Conservation (phyloP, 306 rosid species). For the Citrullus mucosospermus region DNA sequence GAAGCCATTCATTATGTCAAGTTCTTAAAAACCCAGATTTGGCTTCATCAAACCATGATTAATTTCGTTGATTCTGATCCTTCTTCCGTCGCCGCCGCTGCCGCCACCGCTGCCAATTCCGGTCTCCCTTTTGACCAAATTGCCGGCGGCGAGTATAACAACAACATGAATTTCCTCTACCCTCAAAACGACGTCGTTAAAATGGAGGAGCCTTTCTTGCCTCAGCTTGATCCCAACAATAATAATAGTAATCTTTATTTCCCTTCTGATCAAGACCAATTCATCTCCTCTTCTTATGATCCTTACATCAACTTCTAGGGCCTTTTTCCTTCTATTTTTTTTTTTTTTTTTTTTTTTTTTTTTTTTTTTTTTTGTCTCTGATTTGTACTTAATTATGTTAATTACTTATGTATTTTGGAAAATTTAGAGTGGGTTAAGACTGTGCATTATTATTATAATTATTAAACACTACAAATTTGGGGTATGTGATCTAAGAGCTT, state of each 20-base stretch:
- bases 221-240: background rate
- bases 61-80: constrained; percentile 14
- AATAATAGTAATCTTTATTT: background rate
- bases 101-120: background rate
- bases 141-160: background rate
- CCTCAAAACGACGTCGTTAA: background rate
- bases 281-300: constrained; percentile 5
- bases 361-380: background rate
- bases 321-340: background rate
- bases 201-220: constrained; percentile 4
- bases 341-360: background rate
- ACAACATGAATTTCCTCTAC: background rate
- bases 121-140: background rate
- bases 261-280: constrained; percentile 3
- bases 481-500: background rate
- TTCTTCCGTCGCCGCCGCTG: background rate
- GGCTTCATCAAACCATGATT: constrained; percentile 74
- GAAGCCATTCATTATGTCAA: constrained; percentile 79
- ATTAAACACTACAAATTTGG: background rate
- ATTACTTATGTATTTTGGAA: background rate
- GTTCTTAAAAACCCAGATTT: constrained; percentile 68
- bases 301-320: background rate
- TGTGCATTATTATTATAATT: background rate
- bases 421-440: background rate
- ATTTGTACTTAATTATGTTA: constrained; percentile 6